Conservation (phyloP, 176 grass and related monocot genomes). For the Cenchrus americanus region DNA sequence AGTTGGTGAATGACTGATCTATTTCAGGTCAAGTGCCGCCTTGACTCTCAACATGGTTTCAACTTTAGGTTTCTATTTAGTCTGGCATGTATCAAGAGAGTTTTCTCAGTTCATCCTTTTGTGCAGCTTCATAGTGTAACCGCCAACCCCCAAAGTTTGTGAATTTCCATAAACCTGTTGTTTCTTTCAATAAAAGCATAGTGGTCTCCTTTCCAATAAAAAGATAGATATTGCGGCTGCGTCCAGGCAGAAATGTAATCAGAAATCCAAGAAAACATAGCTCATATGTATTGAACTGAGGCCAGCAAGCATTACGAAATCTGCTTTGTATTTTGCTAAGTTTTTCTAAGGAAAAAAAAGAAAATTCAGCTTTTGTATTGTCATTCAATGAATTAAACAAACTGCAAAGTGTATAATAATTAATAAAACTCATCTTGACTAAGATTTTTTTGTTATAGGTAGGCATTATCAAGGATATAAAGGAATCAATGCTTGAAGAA, state of each 20-base stretch:
- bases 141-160: no score
- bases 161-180: no score
- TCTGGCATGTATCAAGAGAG: no score
- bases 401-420: not conserved
- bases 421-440: slow-evolving; percentile 15
- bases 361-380: not conserved
- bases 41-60: no score
- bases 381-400: not conserved
- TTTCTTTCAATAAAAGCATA: no score
- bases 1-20: no score
- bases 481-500: slow-evolving; percentile 98
- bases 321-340: not conserved
- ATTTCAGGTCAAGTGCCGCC: no score
- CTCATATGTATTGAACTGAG: not conserved
- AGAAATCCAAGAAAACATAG: not conserved
- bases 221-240: not conserved
- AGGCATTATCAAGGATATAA: slow-evolving; percentile 89
- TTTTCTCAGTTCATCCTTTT: no score
- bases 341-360: not conserved
- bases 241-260: not conserved
- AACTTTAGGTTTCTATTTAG: no score
- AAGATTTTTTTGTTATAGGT: slow-evolving; percentile 59
- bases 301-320: not conserved
- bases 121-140: no score
- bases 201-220: no score